These are phyloP conservation scores for Maudiozyma barnettii DNA, from an alignment of 805 yeast genomes.

Conservation along the genomic window DNA sequence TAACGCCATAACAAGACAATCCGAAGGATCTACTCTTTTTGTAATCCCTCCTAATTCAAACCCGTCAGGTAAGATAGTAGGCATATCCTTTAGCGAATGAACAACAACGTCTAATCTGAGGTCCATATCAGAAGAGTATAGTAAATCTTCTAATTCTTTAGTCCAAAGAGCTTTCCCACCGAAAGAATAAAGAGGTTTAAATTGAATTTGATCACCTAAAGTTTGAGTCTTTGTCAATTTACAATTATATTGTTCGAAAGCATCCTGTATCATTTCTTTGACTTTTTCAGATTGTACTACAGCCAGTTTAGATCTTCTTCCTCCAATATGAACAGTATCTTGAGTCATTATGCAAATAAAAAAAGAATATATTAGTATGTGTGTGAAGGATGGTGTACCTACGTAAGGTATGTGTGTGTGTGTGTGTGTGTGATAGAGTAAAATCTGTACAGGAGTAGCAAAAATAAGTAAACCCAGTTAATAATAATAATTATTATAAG, in stretches of 20 bases:
- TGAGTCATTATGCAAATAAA: constrained; percentile 6
- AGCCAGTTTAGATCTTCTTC: constrained; percentile 81
- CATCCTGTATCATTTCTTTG: constrained; percentile 44
- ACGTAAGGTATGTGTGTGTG: background rate
- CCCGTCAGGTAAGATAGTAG: constrained; percentile 82
- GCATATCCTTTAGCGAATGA: constrained; percentile 88
- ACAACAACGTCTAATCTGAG: constrained; percentile 80
- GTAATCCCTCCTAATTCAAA: constrained; percentile 84
- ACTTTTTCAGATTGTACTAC: constrained; percentile 77
- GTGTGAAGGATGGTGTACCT: background rate
- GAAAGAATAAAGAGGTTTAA: constrained; percentile 80
- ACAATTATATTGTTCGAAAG: constrained; percentile 58
- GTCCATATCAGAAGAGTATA: constrained; percentile 52
- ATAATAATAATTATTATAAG: too few relatives aligned
- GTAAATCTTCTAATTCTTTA: constrained; percentile 75
- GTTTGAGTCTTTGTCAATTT: constrained; percentile 75
- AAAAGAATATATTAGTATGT: background rate
- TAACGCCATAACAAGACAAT: constrained; percentile 70
- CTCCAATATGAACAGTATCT: constrained; percentile 51
- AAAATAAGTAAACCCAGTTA: too few relatives aligned
- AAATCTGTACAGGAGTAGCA: too few relatives aligned
- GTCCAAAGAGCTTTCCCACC: constrained; percentile 98
- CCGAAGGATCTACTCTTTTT: constrained; percentile 85
- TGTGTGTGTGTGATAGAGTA: too few relatives aligned
- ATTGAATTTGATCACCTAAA: constrained; percentile 81